Evolutionary conservation across 2,329 filamentous ascomycete species (phyloP).

Genomic region (Colletotrichum orbiculare): DNA sequence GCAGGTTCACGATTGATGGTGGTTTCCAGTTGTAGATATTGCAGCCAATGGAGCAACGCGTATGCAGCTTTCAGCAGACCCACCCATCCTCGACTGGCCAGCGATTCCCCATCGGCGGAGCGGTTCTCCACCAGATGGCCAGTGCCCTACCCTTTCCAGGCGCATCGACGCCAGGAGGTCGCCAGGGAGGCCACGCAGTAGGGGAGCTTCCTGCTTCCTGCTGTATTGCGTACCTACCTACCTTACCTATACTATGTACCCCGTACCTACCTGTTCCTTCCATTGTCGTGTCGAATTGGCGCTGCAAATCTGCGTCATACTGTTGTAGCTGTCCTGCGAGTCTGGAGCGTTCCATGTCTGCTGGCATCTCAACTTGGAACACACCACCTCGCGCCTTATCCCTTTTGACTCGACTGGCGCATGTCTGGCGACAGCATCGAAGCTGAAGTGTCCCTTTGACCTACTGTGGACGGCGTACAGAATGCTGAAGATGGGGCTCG

Average conservation of each 20-base stretch:
- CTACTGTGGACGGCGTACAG: neutral
- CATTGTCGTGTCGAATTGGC: conserved; percentile 20
- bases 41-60: conserved; percentile 4
- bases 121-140: conserved; percentile 9
- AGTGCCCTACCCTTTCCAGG: conserved; percentile 25
- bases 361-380: conserved; percentile 14
- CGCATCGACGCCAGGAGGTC: conserved; percentile 31
- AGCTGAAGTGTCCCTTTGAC: no score
- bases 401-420: neutral
- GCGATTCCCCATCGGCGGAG: neutral
- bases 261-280: conserved; percentile 4
- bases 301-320: conserved; percentile 31
- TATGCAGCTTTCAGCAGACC: conserved; percentile 18
- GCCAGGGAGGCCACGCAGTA: conserved; percentile 8
- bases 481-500: neutral
- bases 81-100: conserved; percentile 27
- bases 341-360: neutral
- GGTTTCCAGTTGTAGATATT: conserved; percentile 24
- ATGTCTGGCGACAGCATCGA: no score
- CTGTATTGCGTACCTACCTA: no score
- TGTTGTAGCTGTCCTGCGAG: neutral
- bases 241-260: neutral
- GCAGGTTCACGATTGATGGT: neutral
- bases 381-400: conserved; percentile 20
- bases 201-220: neutral